phyloP scores from a whole-genome alignment of 75 land plant genomes.

The Picea sitchensis region DNA sequence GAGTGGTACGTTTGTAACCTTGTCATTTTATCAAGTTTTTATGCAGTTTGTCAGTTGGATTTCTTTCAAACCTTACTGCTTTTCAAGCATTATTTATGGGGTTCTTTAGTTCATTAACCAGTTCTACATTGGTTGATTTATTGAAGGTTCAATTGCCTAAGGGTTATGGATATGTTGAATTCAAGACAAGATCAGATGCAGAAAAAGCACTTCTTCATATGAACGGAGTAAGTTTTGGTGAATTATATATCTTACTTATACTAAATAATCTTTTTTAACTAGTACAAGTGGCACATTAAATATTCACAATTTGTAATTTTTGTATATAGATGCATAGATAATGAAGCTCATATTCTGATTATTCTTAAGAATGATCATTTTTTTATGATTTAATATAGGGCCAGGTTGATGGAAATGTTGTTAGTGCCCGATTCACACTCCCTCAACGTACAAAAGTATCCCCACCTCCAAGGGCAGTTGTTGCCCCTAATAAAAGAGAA shows the following conservation, averaged over 20 bases:
- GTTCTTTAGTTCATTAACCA: neutral
- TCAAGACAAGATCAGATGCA: conserved; percentile 86
- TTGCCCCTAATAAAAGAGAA: conserved; percentile 58
- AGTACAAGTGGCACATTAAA: neutral
- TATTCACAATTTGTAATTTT: neutral
- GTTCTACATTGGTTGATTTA: neutral
- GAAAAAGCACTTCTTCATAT: conserved; percentile 82
- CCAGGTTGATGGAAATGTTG: conserved; percentile 90
- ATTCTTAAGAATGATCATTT: neutral
- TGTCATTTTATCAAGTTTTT: neutral
- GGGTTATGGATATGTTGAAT: conserved; percentile 85
- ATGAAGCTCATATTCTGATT: neutral
- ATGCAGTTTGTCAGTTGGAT: neutral
- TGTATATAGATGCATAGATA: neutral
- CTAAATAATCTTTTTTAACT: neutral
- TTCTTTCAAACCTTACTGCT: neutral
- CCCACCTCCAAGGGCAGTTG: conserved; percentile 49
- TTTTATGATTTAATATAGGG: conserved; percentile 42
- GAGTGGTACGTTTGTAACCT: conserved; percentile 37
- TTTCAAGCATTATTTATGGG: neutral
- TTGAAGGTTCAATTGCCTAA: conserved; percentile 77
- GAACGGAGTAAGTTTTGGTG: conserved; percentile 74
- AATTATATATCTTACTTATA: neutral
- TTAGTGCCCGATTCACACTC: conserved; percentile 70
- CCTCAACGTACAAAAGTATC: conserved; percentile 49